Conservation (phyloP, 768 basidiomycete species). For the Lactifluus hygrophoroides region DNA sequence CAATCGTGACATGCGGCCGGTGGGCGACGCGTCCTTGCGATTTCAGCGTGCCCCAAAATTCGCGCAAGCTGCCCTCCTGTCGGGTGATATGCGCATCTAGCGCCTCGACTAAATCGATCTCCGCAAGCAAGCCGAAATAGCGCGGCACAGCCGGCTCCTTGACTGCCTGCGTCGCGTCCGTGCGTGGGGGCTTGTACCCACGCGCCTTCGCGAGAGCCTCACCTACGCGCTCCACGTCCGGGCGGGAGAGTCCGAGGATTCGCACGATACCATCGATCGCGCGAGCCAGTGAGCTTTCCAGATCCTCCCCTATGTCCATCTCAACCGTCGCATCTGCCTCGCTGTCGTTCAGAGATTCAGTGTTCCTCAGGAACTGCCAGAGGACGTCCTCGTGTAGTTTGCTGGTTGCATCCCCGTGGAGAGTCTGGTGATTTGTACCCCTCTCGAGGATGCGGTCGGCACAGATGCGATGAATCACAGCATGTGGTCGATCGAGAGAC, state of each 20-base stretch:
- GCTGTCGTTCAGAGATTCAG: slow-evolving; percentile 48
- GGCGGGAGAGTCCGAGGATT: slow-evolving; percentile 46
- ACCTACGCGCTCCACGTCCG: slow-evolving; percentile 46
- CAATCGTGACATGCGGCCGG: slow-evolving; percentile 81
- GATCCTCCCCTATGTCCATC: slow-evolving; percentile 49
- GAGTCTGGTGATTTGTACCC: slow-evolving; percentile 79
- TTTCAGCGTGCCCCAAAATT: slow-evolving; percentile 45
- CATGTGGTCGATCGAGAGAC: slow-evolving; percentile 46
- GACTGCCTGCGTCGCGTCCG: slow-evolving; percentile 23
- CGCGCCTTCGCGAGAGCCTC: slow-evolving; percentile 38
- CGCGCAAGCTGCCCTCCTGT: slow-evolving; percentile 24
- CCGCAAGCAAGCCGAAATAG: slow-evolving; percentile 75
- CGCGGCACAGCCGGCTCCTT: slow-evolving; percentile 34
- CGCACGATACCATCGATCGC: slow-evolving; percentile 51
- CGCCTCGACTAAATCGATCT: slow-evolving; percentile 50
- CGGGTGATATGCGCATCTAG: slow-evolving; percentile 38
- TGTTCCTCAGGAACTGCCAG: slow-evolving; percentile 65
- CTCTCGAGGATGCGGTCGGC: slow-evolving; percentile 63
- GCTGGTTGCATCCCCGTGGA: slow-evolving; percentile 46
- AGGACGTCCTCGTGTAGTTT: slow-evolving; percentile 70
- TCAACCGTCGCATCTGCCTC: slow-evolving; percentile 66
- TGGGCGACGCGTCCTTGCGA: slow-evolving; percentile 38
- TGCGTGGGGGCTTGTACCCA: slow-evolving; percentile 34
- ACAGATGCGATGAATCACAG: slow-evolving; percentile 67
- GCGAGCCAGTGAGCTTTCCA: slow-evolving; percentile 46